phyloP scores from a whole-genome alignment of 176 grass and related monocot species.

The Cenchrus fungigraminus region DNA sequence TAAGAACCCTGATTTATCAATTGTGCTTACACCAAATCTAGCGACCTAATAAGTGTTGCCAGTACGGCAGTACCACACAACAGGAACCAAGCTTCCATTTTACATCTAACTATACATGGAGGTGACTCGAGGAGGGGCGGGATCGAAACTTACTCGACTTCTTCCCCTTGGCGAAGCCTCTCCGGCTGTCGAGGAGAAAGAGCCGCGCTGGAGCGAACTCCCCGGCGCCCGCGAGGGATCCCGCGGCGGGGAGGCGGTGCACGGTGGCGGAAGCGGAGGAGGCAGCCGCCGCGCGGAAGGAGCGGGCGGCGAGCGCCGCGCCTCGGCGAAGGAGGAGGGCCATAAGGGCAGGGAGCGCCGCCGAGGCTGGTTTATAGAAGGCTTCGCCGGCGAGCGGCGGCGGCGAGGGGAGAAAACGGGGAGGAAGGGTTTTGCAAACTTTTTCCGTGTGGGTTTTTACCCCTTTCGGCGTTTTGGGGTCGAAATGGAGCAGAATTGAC shows the following conservation, averaged over 20 bases:
- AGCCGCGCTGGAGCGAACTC: slow-evolving; percentile 9
- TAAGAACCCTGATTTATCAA: background rate
- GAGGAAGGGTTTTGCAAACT: slow-evolving; percentile 23
- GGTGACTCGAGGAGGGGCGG: background rate
- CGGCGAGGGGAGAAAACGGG: background rate
- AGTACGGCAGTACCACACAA: background rate
- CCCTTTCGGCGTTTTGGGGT: background rate
- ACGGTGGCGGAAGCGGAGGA: slow-evolving; percentile 38
- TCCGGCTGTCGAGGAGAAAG: slow-evolving; percentile 42
- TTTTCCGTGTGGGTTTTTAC: slow-evolving; percentile 20
- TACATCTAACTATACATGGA: background rate
- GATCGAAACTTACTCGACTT: slow-evolving; percentile 60
- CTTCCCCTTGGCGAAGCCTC: slow-evolving; percentile 83
- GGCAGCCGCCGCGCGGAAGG: slow-evolving; percentile 41
- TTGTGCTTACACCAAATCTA: background rate
- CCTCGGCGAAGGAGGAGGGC: slow-evolving; percentile 52
- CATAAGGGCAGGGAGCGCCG: slow-evolving; percentile 8
- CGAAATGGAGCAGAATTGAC: background rate
- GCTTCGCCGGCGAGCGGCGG: slow-evolving; percentile 44
- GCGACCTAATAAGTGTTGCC: background rate
- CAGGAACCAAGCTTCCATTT: background rate
- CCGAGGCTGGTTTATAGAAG: slow-evolving; percentile 17
- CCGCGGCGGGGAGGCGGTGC: slow-evolving; percentile 39
- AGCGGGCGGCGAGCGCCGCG: slow-evolving; percentile 35
- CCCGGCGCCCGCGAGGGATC: slow-evolving; percentile 30